These are phyloP conservation scores for Phytophthora palmivora DNA, from an alignment of 352 stramenopile species.

Conservation along the genomic window DNA sequence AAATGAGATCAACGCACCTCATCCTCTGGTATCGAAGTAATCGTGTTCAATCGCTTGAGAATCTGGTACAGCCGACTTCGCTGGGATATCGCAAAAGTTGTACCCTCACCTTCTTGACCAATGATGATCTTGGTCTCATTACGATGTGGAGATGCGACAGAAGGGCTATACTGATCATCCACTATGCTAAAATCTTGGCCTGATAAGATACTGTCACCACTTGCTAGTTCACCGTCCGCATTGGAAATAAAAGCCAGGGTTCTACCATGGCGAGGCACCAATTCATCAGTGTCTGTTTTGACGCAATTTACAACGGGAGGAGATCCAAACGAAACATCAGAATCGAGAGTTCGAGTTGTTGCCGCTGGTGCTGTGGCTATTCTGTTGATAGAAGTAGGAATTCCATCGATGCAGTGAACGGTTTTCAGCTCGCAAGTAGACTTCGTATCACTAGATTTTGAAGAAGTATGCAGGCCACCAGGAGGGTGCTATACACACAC, in stretches of 20 bases:
- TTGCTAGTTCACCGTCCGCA: neutral
- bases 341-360: constrained; percentile 11
- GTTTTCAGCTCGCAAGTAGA: constrained; percentile 33
- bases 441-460: constrained; percentile 12
- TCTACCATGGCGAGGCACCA: neutral
- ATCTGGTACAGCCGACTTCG: constrained; percentile 70
- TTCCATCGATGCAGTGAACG: neutral
- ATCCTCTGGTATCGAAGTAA: constrained; percentile 61
- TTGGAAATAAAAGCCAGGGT: constrained; percentile 18
- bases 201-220: neutral
- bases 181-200: neutral
- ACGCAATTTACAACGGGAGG: neutral
- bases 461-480: constrained; percentile 5
- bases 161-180: neutral
- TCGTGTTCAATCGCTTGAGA: constrained; percentile 58
- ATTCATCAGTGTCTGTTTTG: neutral
- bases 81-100: constrained; percentile 57
- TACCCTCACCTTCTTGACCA: constrained; percentile 37
- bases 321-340: constrained; percentile 1
- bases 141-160: constrained; percentile 30
- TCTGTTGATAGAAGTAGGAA: constrained; percentile 12
- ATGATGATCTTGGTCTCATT: constrained; percentile 71
- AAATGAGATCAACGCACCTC: constrained; percentile 41
- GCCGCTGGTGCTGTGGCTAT: constrained; percentile 28
- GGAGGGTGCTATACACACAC: constrained; percentile 11